Evolutionary conservation across 2,329 filamentous ascomycete genomes (phyloP).

Genomic region (Didymella exigua): DNA sequence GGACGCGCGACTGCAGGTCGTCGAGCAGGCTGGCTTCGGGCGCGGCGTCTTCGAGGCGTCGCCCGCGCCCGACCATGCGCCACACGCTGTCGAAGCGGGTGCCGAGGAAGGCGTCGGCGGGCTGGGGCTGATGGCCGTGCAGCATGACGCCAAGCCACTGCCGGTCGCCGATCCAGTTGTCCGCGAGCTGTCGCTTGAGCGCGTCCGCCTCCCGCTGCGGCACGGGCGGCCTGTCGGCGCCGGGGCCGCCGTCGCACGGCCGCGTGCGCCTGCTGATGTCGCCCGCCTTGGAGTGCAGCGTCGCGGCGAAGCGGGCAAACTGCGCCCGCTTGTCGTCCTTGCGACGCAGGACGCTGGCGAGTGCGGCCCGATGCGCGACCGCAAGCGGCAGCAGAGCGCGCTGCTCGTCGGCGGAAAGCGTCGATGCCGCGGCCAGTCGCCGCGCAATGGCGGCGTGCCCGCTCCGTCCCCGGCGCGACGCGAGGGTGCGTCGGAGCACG

Average conservation of each 20-base stretch:
- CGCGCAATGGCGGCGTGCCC: conserved; percentile 51
- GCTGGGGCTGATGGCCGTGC: conserved; percentile 65
- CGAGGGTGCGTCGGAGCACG: conserved; percentile 73
- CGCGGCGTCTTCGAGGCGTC: conserved; percentile 62
- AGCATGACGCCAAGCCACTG: conserved; percentile 75
- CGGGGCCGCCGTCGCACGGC: conserved; percentile 35
- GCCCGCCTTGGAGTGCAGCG: conserved; percentile 68
- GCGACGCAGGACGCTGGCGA: conserved; percentile 63
- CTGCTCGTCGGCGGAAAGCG: conserved; percentile 39
- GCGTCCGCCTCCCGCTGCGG: conserved; percentile 37
- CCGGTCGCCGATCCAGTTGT: conserved; percentile 80
- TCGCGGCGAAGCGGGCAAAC: conserved; percentile 67
- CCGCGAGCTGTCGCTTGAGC: conserved; percentile 65
- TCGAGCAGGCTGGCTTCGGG: conserved; percentile 63
- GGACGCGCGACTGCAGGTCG: conserved; percentile 72
- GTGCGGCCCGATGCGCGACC: conserved; percentile 72
- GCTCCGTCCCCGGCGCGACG: conserved; percentile 53
- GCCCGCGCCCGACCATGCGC: conserved; percentile 67
- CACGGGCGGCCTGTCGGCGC: conserved; percentile 37
- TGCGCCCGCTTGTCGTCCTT: conserved; percentile 65
- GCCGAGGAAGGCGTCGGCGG: conserved; percentile 67
- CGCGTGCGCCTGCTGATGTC: conserved; percentile 63
- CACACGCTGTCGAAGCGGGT: conserved; percentile 74
- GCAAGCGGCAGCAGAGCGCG: conserved; percentile 66
- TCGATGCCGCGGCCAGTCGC: conserved; percentile 55